Percentiles rank a stretch among this genome's conserved stretches.
Evolutionary conservation across 768 basidiomycete species (phyloP).

Genomic region (Boletus insuetus): DNA sequence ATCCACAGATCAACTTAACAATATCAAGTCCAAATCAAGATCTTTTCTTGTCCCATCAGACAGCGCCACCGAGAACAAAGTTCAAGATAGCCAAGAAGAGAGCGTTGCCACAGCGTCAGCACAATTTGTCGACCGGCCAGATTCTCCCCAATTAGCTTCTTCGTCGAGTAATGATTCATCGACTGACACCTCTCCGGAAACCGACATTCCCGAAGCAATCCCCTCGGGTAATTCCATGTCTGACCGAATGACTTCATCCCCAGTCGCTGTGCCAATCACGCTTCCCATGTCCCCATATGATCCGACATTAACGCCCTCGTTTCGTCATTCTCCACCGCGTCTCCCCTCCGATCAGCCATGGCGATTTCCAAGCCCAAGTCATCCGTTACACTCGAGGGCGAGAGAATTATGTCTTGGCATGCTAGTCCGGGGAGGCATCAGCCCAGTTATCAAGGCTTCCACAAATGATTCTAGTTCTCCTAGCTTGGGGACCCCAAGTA

Average conservation of each 20-base stretch:
- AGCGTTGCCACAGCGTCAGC: conserved; percentile 14
- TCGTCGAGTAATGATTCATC: conserved; percentile 2
- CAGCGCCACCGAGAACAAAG: conserved; percentile 8
- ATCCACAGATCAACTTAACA: conserved; percentile 16
- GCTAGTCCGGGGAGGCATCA: conserved; percentile 53
- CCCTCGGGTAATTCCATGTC: background rate
- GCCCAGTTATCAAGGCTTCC: conserved; percentile 41
- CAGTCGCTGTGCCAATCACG: conserved; percentile 21
- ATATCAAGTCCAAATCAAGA: conserved; percentile 20
- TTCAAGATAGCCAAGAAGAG: conserved; percentile 14
- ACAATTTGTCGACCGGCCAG: conserved; percentile 26
- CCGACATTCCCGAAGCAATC: background rate
- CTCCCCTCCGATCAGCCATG: conserved; percentile 79
- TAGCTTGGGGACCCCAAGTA: conserved; percentile 27
- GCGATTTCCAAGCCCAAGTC: conserved; percentile 78
- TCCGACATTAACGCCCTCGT: conserved; percentile 70
- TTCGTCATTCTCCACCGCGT: conserved; percentile 73
- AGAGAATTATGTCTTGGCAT: conserved; percentile 65
- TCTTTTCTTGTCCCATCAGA: conserved; percentile 20
- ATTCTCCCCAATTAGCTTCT: conserved; percentile 24
- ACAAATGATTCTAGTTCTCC: conserved; percentile 30
- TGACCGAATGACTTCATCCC: conserved; percentile 21
- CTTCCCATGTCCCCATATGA: conserved; percentile 74
- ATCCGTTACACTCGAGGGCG: conserved; percentile 65
- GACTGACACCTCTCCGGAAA: background rate